A percentile compares a stretch with the other conserved stretches of the same genome.
Evolutionary conservation across 768 basidiomycete species (phyloP).

Genomic region (Suillus plorans): DNA sequence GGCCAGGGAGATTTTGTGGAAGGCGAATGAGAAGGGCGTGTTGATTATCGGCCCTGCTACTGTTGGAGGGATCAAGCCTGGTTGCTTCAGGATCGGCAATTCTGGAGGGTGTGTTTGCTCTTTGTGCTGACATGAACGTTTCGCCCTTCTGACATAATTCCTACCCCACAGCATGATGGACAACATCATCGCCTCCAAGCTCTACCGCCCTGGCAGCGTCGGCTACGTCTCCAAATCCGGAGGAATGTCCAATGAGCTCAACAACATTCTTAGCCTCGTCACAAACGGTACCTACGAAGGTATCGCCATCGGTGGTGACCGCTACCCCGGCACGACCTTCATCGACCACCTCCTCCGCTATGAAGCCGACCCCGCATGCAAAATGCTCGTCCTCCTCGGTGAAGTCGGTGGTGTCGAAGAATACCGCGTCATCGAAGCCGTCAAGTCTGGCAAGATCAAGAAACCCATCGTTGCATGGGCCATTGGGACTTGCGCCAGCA

Average conservation of each 20-base stretch:
- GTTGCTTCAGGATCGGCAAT: conserved; percentile 99
- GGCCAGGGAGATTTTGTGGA: conserved; percentile 92
- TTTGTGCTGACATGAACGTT: background rate
- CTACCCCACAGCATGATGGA: conserved; percentile 87
- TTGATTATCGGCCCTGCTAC: conserved; percentile 97
- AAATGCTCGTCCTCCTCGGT: conserved; percentile 98
- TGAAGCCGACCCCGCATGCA: conserved; percentile 95
- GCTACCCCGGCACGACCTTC: conserved; percentile 98
- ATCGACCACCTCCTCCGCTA: conserved; percentile 98
- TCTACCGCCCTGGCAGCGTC: conserved; percentile 95
- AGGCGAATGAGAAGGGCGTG: conserved; percentile 81
- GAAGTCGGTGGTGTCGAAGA: conserved; percentile 99
- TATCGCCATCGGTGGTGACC: conserved; percentile 99
- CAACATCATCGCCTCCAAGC: conserved; percentile 98
- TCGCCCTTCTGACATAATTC: too few relatives aligned
- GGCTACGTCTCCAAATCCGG: conserved; percentile 99
- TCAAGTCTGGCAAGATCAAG: conserved; percentile 89
- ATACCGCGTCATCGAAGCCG: conserved; percentile 98
- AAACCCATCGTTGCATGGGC: conserved; percentile 99
- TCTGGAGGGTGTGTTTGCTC: conserved; percentile 71
- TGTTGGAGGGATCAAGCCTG: conserved; percentile 99
- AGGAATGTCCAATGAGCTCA: conserved; percentile 99
- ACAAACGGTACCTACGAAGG: conserved; percentile 99
- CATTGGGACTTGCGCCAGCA: conserved; percentile 99
- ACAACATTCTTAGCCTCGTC: conserved; percentile 96